Conservation (phyloP, 345 rosid genomes). For the Camelina hispida region DNA sequence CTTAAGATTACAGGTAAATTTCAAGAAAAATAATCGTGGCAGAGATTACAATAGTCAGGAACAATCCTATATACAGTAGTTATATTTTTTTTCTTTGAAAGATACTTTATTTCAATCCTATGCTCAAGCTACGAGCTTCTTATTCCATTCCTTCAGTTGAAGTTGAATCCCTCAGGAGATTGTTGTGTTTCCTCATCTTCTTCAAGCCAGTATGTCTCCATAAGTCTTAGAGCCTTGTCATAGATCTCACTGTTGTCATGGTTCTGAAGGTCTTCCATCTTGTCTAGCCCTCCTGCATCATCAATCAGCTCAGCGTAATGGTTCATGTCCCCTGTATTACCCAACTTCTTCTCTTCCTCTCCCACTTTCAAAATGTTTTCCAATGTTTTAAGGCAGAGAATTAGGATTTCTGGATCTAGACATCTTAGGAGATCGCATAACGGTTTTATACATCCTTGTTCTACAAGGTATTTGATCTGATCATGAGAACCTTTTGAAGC, state of each 20-base stretch:
- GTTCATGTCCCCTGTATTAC: not conserved
- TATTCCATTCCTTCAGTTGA: too few species aligned
- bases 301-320: not conserved
- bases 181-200: too few species aligned
- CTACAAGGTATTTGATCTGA: not conserved
- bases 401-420: too few species aligned
- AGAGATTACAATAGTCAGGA: too few species aligned
- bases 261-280: not conserved
- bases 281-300: not conserved
- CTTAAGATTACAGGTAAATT: too few species aligned
- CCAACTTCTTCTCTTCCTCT: not conserved
- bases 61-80: too few species aligned
- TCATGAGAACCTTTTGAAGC: not conserved
- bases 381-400: too few species aligned
- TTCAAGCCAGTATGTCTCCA: not conserved
- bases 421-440: not conserved
- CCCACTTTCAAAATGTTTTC: not conserved
- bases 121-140: too few species aligned
- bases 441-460: not conserved
- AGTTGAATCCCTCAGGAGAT: too few species aligned
- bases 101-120: too few species aligned
- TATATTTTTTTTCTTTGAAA: too few species aligned
- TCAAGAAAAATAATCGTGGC: too few species aligned
- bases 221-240: not conserved
- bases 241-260: not conserved